phyloP scores from a whole-genome alignment of 108 stramenopile genomes.

The Aurantiochytrium sp. region DNA sequence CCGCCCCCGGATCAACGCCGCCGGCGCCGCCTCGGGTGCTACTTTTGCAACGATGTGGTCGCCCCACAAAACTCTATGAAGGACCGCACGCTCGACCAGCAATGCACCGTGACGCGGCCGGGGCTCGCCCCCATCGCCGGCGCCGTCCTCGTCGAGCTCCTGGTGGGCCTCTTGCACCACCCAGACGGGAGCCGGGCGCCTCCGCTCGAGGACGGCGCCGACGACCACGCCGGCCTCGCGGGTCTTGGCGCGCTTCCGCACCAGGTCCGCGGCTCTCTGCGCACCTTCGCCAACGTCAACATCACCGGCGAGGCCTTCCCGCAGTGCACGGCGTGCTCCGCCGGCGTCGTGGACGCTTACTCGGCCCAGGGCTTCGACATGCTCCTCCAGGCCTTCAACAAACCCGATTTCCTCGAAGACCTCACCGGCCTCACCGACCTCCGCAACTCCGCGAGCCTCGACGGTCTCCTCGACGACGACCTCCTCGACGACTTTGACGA shows the following conservation, averaged over 20 bases:
- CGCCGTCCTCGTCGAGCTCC: constrained; percentile 85
- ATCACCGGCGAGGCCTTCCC: constrained; percentile 80
- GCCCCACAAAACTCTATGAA: constrained; percentile 88
- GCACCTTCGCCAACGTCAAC: constrained; percentile 80
- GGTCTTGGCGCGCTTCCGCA: constrained; percentile 75
- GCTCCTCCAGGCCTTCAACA: constrained; percentile 70
- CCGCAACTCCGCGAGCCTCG: background rate
- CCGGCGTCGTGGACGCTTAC: constrained; percentile 72
- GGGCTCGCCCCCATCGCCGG: constrained; percentile 93
- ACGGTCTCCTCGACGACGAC: background rate
- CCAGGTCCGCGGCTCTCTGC: constrained; percentile 86
- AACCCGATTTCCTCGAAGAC: constrained; percentile 57
- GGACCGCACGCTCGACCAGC: constrained; percentile 95
- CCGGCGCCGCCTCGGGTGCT: constrained; percentile 85
- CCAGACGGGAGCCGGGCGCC: constrained; percentile 58
- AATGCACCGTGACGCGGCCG: constrained; percentile 97
- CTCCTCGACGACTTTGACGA: constrained; percentile 2
- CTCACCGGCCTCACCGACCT: constrained; percentile 37
- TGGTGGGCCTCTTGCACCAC: constrained; percentile 87
- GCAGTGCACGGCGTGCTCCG: constrained; percentile 84
- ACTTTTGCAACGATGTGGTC: constrained; percentile 97
- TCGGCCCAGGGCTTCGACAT: constrained; percentile 64
- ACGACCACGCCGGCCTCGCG: constrained; percentile 37
- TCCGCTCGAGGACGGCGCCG: constrained; percentile 30
- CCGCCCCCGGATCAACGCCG: no score